These are phyloP conservation scores for Cymbidium sinense DNA, from an alignment of 106 monocot species.

Conservation along the genomic window DNA sequence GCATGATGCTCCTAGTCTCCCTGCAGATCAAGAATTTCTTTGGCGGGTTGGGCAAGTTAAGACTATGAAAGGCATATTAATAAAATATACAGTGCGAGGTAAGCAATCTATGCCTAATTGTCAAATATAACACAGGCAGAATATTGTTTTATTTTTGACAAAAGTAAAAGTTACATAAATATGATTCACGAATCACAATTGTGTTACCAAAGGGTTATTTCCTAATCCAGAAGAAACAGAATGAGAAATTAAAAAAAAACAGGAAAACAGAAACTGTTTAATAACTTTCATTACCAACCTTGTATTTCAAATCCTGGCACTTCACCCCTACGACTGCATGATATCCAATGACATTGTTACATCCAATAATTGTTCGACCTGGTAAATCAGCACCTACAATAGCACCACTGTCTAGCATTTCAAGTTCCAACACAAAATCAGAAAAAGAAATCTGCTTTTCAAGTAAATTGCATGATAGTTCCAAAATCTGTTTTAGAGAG, in stretches of 20 bases:
- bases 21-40: no score
- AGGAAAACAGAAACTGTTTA: neutral
- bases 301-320: constrained; percentile 96
- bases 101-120: neutral
- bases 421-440: constrained; percentile 8
- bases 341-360: constrained; percentile 78
- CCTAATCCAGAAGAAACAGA: neutral
- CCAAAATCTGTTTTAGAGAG: neutral
- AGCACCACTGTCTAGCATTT: constrained; percentile 80
- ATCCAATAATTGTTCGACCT: constrained; percentile 67
- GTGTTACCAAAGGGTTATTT: neutral
- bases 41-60: no score
- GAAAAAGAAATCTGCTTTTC: neutral
- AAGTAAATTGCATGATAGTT: neutral
- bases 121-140: neutral
- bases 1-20: no score
- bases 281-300: constrained; percentile 29
- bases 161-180: neutral
- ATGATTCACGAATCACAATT: neutral
- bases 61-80: no score
- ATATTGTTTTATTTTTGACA: neutral
- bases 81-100: neutral
- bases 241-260: neutral
- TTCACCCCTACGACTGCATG: constrained; percentile 68
- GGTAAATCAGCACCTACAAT: constrained; percentile 90